Conservation (phyloP, 257 asterid species). For the Avicennia marina region DNA sequence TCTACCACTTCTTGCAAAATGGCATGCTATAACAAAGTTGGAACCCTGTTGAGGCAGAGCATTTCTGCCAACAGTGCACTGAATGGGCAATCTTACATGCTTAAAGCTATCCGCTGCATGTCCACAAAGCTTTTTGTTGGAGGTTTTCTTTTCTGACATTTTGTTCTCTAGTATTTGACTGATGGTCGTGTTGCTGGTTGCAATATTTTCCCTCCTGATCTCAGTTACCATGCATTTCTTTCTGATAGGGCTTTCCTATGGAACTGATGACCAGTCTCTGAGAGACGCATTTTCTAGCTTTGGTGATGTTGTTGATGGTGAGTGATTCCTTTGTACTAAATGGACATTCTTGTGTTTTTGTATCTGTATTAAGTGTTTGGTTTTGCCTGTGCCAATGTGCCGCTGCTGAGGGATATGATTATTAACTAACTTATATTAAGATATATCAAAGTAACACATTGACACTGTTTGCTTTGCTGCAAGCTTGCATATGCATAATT, state of each 20-base stretch:
- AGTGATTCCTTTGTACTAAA: too few species aligned
- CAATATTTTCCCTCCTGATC: background rate
- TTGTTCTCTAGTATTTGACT: background rate
- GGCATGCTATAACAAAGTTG: conserved; percentile 66
- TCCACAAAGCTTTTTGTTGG: conserved; percentile 67
- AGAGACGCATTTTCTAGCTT: conserved; percentile 66
- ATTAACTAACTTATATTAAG: too few species aligned
- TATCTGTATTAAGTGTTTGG: too few species aligned
- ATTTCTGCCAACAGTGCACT: conserved; percentile 26
- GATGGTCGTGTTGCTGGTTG: background rate
- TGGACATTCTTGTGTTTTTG: too few species aligned
- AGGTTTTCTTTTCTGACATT: conserved; percentile 30
- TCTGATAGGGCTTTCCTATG: conserved; percentile 63
- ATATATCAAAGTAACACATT: too few species aligned
- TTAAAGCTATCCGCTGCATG: conserved; percentile 69
- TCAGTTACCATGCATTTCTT: background rate
- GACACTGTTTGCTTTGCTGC: too few species aligned
- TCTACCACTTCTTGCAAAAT: conserved; percentile 36
- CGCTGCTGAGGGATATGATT: too few species aligned
- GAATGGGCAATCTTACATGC: conserved; percentile 45
- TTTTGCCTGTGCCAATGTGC: too few species aligned
- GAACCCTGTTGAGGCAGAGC: conserved; percentile 51
- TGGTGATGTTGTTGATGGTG: conserved; percentile 53
- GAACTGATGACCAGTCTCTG: conserved; percentile 53
- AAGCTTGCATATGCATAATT: too few species aligned